Evolutionary conservation across 2,329 filamentous ascomycete species (phyloP).

Genomic region (Cercospora janseana): DNA sequence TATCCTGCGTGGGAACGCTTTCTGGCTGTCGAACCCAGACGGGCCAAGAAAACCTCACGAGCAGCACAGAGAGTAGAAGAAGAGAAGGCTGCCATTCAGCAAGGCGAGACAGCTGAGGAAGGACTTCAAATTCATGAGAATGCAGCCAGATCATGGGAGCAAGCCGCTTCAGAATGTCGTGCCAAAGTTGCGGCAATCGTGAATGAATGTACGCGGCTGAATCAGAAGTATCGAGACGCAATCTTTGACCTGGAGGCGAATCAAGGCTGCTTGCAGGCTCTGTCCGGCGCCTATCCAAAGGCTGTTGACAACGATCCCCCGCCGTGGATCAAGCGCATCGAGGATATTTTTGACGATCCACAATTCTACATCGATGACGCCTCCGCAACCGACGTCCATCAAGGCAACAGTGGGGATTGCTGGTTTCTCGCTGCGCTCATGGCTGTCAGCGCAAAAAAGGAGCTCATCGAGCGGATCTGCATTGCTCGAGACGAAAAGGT

Average conservation of each 20-base stretch:
- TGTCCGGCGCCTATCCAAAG: slow-evolving; percentile 26
- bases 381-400: slow-evolving; percentile 72
- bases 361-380: slow-evolving; percentile 71
- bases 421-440: slow-evolving; percentile 82
- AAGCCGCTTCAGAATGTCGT: slow-evolving; percentile 67
- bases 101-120: slow-evolving; percentile 20
- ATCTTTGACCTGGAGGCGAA: slow-evolving; percentile 83
- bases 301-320: slow-evolving; percentile 30
- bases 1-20: slow-evolving; percentile 37
- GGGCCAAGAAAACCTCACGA: slow-evolving; percentile 29
- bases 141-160: slow-evolving; percentile 60
- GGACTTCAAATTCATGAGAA: slow-evolving; percentile 31
- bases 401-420: slow-evolving; percentile 77
- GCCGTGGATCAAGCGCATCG: slow-evolving; percentile 36
- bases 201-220: slow-evolving; percentile 67
- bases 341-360: slow-evolving; percentile 39
- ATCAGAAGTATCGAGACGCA: slow-evolving; percentile 83
- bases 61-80: slow-evolving; percentile 22
- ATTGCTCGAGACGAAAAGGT: slow-evolving; percentile 69
- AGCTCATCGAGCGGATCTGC: slow-evolving; percentile 71
- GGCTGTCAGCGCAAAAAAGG: slow-evolving; percentile 72
- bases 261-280: slow-evolving; percentile 34
- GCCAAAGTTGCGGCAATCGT: slow-evolving; percentile 59
- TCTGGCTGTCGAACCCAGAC: slow-evolving; percentile 31
- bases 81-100: slow-evolving; percentile 25